Evolutionary conservation across 495 filamentous ascomycete species (phyloP).

Genomic region (Achaetomiella virescens): DNA sequence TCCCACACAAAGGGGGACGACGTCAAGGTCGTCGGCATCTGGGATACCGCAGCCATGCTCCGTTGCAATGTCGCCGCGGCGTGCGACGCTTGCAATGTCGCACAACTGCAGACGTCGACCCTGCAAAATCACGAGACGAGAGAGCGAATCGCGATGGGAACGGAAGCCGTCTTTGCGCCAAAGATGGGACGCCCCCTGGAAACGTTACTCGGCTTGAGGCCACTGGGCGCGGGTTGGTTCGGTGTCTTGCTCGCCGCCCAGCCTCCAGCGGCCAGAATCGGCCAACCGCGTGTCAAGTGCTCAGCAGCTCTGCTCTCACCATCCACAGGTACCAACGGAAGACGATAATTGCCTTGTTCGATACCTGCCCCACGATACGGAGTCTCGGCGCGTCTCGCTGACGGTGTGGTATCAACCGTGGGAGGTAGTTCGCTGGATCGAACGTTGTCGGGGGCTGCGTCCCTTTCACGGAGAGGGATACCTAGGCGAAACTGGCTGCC

Average conservation of each 20-base stretch:
- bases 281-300: slow-evolving; percentile 10
- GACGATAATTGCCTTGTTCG: too few species aligned
- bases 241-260: slow-evolving; percentile 5
- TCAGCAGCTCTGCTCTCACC: neutral
- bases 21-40: slow-evolving; percentile 43
- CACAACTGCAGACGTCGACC: neutral
- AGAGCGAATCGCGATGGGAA: neutral
- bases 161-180: neutral
- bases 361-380: too few species aligned
- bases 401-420: too few species aligned
- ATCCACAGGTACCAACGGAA: neutral
- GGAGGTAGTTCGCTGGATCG: too few species aligned
- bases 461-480: too few species aligned
- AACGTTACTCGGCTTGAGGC: neutral
- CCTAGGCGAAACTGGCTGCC: too few species aligned
- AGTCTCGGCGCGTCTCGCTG: too few species aligned
- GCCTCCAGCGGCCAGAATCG: slow-evolving; percentile 16
- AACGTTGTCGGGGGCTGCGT: too few species aligned
- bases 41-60: slow-evolving; percentile 51
- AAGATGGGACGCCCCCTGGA: neutral
- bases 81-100: slow-evolving; percentile 1
- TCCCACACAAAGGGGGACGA: slow-evolving; percentile 50
- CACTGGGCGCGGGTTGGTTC: slow-evolving; percentile 9
- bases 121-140: neutral
- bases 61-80: slow-evolving; percentile 12